Evolutionary conservation across 2,329 filamentous ascomycete genomes (phyloP).

Genomic region (Tolypocladium amazonense): DNA sequence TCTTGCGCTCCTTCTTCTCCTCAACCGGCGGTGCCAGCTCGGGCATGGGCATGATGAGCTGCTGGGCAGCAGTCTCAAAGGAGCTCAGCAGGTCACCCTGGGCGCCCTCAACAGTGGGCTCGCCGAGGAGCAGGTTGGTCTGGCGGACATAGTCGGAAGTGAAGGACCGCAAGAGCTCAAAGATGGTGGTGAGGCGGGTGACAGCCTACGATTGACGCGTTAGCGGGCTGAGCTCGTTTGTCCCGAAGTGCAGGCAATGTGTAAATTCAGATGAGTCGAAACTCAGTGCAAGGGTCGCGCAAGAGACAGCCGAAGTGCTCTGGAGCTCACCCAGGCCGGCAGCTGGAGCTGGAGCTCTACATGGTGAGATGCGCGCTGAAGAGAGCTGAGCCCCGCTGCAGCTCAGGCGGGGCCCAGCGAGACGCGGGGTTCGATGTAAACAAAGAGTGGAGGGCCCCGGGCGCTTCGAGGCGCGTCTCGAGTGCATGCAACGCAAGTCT

Average conservation of each 20-base stretch:
- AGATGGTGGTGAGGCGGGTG: conserved; percentile 61
- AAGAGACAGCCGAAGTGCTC: background rate
- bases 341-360: background rate
- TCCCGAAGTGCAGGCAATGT: background rate
- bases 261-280: background rate
- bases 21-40: conserved; percentile 37
- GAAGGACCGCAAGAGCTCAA: conserved; percentile 69
- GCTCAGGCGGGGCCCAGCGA: background rate
- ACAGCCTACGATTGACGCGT: conserved; percentile 39
- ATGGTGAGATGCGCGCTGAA: background rate
- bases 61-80: conserved; percentile 40
- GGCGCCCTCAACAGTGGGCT: conserved; percentile 40
- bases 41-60: conserved; percentile 30
- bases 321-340: background rate
- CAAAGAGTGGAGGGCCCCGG: conserved; percentile 4
- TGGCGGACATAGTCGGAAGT: conserved; percentile 80
- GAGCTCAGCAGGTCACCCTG: conserved; percentile 35
- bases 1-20: conserved; percentile 83
- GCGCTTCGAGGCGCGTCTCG: background rate
- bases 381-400: conserved; percentile 1
- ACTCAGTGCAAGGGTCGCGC: background rate
- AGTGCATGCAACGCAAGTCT: background rate
- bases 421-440: conserved; percentile 11
- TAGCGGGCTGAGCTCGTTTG: conserved; percentile 15
- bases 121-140: conserved; percentile 71